phyloP scores from a whole-genome alignment of 495 filamentous ascomycete genomes.

The Tuber aestivum region DNA sequence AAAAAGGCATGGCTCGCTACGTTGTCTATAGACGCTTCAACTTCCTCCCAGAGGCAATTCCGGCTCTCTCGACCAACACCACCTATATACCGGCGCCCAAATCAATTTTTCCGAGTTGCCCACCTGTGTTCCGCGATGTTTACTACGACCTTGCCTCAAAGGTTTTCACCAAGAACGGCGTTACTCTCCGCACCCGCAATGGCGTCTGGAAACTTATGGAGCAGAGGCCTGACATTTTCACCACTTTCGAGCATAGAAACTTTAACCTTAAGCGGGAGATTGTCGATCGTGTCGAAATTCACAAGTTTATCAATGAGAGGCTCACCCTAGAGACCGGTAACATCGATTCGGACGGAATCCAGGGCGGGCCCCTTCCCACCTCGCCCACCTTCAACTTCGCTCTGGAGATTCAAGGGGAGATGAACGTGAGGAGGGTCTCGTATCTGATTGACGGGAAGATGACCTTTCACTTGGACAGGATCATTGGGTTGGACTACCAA shows the following conservation, averaged over 20 bases:
- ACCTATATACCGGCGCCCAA: neutral
- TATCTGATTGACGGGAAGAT: conserved; percentile 1
- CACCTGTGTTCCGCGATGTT: neutral
- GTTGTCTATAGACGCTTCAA: neutral
- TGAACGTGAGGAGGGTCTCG: neutral
- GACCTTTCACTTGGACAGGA: neutral
- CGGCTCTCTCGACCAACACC: neutral
- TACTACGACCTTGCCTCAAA: neutral
- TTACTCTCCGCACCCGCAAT: neutral
- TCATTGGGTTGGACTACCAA: neutral
- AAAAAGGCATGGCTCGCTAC: neutral
- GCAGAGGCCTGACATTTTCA: neutral
- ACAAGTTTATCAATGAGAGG: neutral
- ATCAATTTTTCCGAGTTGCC: neutral
- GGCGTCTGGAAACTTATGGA: neutral
- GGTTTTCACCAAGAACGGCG: neutral
- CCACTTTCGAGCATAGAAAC: neutral
- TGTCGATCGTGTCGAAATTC: neutral
- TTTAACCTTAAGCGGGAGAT: neutral
- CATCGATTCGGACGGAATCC: neutral
- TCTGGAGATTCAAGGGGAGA: neutral
- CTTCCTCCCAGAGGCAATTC: neutral
- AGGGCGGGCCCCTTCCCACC: neutral
- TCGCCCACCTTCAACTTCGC: neutral
- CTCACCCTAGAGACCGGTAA: neutral